Base-by-base conservation (phyloP, 768 basidiomycete genomes). In the Boletales sp. region DNA sequence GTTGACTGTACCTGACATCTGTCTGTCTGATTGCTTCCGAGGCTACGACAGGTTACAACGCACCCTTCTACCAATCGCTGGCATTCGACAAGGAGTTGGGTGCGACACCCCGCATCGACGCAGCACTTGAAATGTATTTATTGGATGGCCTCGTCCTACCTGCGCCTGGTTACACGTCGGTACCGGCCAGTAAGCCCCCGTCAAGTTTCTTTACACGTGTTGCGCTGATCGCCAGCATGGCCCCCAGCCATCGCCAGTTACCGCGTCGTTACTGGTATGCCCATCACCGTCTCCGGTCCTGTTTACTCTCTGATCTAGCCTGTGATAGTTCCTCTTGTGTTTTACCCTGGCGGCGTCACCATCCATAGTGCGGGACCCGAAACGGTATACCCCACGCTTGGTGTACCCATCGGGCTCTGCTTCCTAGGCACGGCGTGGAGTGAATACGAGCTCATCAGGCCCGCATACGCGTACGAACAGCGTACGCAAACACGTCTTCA, bases 141-240 rank as follows among this genome's bases (percentile, higher is more conserved):
- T 64, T 82, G 0, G 74, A 82, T 50, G 81, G 80, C 0, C 60
- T 83, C 6, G 69, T 82, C 11, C 62, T 80, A 2, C 81, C 81
- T 5, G 52, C 65, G 3, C 59, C 66, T 14, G 62, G 63, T 14
- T 48, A 48, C 18, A 53, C 54, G 11, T 53, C 57, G 8, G 47
- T 50, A 9, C 56, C 67, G 19, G 57, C 63, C 2, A 59, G 62
- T 62, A 31, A 36, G 47, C 21, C 31, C 3, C n/a, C 19, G 25
- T 28, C 25, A 28, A 1, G 32, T 28, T 9, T 28, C 15, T 36
- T 28, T 6, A 7, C 25, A 7, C 25, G 6, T 28, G 25, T 42
- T 28, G 25, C 7, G 38, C 33, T 43, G 4, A 36, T 48, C 15
- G 41, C 11, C 5, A 7, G 2, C 28, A 5, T 8, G 28, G 15